Conservation (phyloP, 192 early-diverging fungal species). For the Physocladia obscura region DNA sequence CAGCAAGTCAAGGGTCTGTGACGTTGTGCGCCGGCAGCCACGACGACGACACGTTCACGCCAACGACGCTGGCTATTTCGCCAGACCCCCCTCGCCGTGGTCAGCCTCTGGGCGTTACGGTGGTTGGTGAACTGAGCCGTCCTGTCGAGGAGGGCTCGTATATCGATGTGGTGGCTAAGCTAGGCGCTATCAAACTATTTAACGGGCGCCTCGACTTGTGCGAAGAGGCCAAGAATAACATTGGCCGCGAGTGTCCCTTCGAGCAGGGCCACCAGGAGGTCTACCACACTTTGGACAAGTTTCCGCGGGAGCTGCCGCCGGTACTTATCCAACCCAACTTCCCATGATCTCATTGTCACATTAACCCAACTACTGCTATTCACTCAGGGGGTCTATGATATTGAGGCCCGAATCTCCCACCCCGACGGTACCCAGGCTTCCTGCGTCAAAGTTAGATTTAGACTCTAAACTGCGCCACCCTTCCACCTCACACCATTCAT, state of each 20-base stretch:
- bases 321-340: conserved; percentile 22
- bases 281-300: conserved; percentile 39
- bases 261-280: conserved; percentile 47
- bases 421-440: not conserved
- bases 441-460: not conserved
- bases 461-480: too few species aligned
- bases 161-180: conserved; percentile 44
- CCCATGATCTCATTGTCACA: not conserved
- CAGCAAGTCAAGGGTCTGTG: too few species aligned
- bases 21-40: too few species aligned
- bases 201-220: conserved; percentile 37
- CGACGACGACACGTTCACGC: conserved; percentile 36
- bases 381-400: not conserved
- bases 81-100: conserved; percentile 52
- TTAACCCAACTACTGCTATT: too few species aligned
- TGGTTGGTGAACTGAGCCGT: conserved; percentile 40
- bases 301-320: conserved; percentile 47
- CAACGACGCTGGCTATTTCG: conserved; percentile 30
- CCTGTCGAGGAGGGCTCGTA: conserved; percentile 40
- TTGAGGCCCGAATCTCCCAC: not conserved
- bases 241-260: conserved; percentile 47
- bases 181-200: conserved; percentile 50
- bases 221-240: conserved; percentile 39
- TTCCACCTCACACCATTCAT: too few species aligned
- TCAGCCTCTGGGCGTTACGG: conserved; percentile 31